A percentile compares a stretch with the other conserved stretches of the same genome.
These are phyloP conservation scores for Rachicladosporium sp. DNA, from an alignment of 2,329 filamentous ascomycete species.

Conservation along the genomic window DNA sequence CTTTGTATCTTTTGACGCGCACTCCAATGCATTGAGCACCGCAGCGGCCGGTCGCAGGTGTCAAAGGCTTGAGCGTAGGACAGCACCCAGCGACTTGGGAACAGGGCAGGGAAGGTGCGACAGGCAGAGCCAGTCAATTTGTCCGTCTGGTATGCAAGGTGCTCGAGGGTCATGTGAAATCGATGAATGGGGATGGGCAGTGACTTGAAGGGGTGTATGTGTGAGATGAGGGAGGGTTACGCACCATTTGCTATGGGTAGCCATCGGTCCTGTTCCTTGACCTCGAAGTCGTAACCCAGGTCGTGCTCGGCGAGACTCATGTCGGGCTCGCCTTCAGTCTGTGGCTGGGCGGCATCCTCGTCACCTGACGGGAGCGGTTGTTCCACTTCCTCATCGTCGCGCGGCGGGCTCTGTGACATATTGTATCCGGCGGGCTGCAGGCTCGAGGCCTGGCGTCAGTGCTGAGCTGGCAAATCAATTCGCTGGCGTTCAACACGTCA, in stretches of 20 bases:
- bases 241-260: constrained; percentile 99
- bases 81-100: too few relatives aligned
- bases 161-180: constrained; percentile 9
- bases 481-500: constrained; percentile 19
- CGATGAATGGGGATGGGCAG: constrained; percentile 5
- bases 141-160: constrained; percentile 14
- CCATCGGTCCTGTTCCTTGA: constrained; percentile 99
- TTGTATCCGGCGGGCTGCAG: constrained; percentile 44
- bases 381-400: constrained; percentile 80
- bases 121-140: constrained; percentile 4
- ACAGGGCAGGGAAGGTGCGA: background rate
- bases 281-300: constrained; percentile 84
- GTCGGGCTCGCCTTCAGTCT: constrained; percentile 10
- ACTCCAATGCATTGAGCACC: background rate
- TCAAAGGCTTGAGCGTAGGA: constrained; percentile 17
- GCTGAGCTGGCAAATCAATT: constrained; percentile 14
- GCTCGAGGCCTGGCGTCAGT: constrained; percentile 8
- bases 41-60: constrained; percentile 17
- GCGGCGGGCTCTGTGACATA: constrained; percentile 77
- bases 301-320: constrained; percentile 20
- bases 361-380: constrained; percentile 54
- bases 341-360: constrained; percentile 66
- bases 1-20: too few relatives aligned
- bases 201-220: constrained; percentile 6
- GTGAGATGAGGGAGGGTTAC: constrained; percentile 32